These are phyloP conservation scores for Gyrodon lividus DNA, from an alignment of 768 basidiomycete genomes.

Conservation along the genomic window DNA sequence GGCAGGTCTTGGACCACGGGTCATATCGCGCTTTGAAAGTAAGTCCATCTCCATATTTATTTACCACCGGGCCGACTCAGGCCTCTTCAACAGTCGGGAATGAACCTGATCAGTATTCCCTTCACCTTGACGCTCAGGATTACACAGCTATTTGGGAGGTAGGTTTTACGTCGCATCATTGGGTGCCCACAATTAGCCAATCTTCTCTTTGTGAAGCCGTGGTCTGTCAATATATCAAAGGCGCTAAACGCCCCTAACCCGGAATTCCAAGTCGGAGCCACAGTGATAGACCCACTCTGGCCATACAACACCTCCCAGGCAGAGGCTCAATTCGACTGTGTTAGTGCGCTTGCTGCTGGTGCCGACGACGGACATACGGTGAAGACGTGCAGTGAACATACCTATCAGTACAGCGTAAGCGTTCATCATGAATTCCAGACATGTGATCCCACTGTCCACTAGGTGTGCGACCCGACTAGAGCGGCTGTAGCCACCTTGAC, in stretches of 20 bases:
- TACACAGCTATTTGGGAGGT: constrained; percentile 49
- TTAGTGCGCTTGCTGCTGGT: constrained; percentile 48
- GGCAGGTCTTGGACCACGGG: constrained; percentile 34
- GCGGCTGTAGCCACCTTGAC: constrained; percentile 47
- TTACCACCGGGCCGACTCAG: neutral
- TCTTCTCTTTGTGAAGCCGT: constrained; percentile 32
- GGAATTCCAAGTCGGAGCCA: constrained; percentile 49
- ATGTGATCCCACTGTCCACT: constrained; percentile 34
- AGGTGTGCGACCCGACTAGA: constrained; percentile 25
- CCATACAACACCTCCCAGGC: constrained; percentile 44
- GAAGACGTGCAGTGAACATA: constrained; percentile 50
- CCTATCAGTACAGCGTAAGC: constrained; percentile 52
- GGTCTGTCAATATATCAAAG: constrained; percentile 48
- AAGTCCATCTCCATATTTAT: neutral
- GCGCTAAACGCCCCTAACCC: constrained; percentile 38
- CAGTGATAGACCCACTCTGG: constrained; percentile 51
- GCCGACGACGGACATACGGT: constrained; percentile 42
- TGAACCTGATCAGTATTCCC: constrained; percentile 51
- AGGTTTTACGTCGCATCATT: constrained; percentile 5
- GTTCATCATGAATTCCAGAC: constrained; percentile 24
- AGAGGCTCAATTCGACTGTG: constrained; percentile 40
- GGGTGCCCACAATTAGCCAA: neutral
- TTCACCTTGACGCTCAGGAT: constrained; percentile 40
- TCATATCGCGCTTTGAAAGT: constrained; percentile 49
- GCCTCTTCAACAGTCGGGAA: constrained; percentile 41